Evolutionary conservation across 805 yeast species (phyloP), one percentile per base, ranked within the genome.

Genomic region (Lachancea sp.): DNA sequence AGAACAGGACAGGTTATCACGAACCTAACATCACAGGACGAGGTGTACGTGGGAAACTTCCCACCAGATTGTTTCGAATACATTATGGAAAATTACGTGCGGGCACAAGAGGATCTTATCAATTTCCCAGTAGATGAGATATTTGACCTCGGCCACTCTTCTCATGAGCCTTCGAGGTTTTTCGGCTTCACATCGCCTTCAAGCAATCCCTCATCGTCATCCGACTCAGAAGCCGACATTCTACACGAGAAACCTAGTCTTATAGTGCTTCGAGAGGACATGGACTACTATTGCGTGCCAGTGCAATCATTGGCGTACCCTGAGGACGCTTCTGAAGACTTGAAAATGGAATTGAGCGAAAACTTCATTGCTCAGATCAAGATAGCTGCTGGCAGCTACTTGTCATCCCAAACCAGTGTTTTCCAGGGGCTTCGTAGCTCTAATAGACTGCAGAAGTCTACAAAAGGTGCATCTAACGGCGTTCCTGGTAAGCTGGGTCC

Each of bases 211-310:
- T 37, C 53, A 11, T 35, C 44, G 18, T 30, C 50, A 2, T 39
- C 54, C 11, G 37, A 42, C 26, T 32, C 36, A 15, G 83, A 79
- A 49, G 76, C 82, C 2, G 81, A 78, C 38, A 78, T 89, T 3
- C 69, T 90, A 49, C 80, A 78, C 51, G 80, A 79, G 49, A 85
- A 87, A 53, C 99, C 98, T 0, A 83, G 96, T 0, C 82, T 93
- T 36, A 88, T 93, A 45, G 96, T 91, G 3, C 71, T 93, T 44
- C 73, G 97, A 50, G 99, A 93, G 63, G 99, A 93, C 65, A 73
- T 93, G 53, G 99, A 93, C 61, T 93, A 78, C 66, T 93, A 90
- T 64, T 86, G 95, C 51, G 81, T 93, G 15, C 95, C 96, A 2
- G 61, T 58, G 42, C 50, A 50, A 22, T 47, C 53, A 27, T 55